phyloP scores from a whole-genome alignment of 2,329 filamentous ascomycete genomes.

The Daldinia sp. region DNA sequence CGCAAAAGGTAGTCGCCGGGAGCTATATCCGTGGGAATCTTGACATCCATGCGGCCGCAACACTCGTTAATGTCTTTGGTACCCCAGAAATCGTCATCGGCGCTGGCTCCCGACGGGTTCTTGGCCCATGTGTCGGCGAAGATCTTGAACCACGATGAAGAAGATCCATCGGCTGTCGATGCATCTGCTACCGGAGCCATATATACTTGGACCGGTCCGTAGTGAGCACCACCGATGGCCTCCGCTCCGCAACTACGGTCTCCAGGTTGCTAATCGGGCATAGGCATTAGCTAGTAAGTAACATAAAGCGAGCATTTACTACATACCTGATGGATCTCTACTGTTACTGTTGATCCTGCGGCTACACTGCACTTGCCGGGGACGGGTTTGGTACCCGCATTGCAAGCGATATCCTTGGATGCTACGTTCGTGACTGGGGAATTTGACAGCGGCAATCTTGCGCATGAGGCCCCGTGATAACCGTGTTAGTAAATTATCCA shows the following conservation, averaged over 20 bases:
- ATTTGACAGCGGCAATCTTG: constrained; percentile 63
- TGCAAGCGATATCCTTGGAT: constrained; percentile 58
- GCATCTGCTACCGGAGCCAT: constrained; percentile 56
- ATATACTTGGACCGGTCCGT: constrained; percentile 59
- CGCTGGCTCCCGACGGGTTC: constrained; percentile 51
- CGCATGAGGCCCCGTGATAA: constrained; percentile 58
- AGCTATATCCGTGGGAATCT: constrained; percentile 56
- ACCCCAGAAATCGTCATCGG: constrained; percentile 61
- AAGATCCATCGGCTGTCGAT: constrained; percentile 50
- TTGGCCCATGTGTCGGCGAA: constrained; percentile 58
- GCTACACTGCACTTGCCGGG: constrained; percentile 60
- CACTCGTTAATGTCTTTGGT: constrained; percentile 58
- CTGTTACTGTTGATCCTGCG: constrained; percentile 63
- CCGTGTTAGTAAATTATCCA: constrained; percentile 41
- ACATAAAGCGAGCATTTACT: not conserved
- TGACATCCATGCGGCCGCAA: constrained; percentile 57
- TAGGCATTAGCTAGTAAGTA: not conserved
- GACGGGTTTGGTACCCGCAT: constrained; percentile 53
- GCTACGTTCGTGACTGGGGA: constrained; percentile 61
- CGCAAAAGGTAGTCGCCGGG: constrained; percentile 60
- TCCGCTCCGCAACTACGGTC: constrained; percentile 55
- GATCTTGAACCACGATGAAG: constrained; percentile 60
- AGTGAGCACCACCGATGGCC: constrained; percentile 60
- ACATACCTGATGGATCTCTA: constrained; percentile 67
- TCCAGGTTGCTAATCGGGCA: constrained; percentile 36